Evolutionary conservation across 148 eudicot species (phyloP).

Genomic region (Salicornia ramosissima): DNA sequence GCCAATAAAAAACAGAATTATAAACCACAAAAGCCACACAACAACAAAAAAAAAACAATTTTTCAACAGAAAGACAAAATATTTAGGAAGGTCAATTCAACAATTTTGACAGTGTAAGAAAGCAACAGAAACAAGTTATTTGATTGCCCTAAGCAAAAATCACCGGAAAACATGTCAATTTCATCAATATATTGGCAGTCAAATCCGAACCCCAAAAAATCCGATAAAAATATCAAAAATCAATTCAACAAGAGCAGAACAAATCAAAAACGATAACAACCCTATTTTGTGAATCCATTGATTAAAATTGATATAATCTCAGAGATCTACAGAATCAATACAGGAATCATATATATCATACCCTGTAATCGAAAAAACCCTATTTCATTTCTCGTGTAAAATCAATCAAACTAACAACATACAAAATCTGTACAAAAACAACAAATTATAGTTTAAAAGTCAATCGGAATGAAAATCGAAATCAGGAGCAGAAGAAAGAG

Average conservation of each 20-base stretch:
- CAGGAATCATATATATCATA: not conserved
- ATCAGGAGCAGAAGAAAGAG: conserved; percentile 10
- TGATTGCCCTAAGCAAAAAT: not conserved
- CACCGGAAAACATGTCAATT: not conserved
- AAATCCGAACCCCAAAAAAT: not conserved
- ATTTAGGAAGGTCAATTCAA: too few relatives aligned
- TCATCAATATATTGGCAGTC: not conserved
- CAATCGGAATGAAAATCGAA: conserved; percentile 25
- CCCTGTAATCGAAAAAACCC: not conserved
- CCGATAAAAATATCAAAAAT: not conserved
- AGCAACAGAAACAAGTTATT: too few relatives aligned
- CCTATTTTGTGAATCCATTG: conserved; percentile 3
- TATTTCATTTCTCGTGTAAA: not conserved
- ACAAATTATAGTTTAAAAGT: not conserved
- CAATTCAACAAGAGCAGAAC: not conserved
- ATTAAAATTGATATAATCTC: conserved; percentile 11
- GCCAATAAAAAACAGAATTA: too few relatives aligned
- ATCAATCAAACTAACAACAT: conserved; percentile 1
- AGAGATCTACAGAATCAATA: not conserved
- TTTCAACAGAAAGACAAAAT: too few relatives aligned
- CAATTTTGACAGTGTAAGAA: too few relatives aligned
- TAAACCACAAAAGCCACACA: too few relatives aligned
- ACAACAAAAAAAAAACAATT: too few relatives aligned
- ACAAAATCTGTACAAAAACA: conserved; percentile 17
- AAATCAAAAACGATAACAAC: not conserved